A percentile compares a stretch with the other conserved stretches of the same genome.
Evolutionary conservation across 805 yeast species (phyloP).

Genomic region (Isabelozyma rhagii): DNA sequence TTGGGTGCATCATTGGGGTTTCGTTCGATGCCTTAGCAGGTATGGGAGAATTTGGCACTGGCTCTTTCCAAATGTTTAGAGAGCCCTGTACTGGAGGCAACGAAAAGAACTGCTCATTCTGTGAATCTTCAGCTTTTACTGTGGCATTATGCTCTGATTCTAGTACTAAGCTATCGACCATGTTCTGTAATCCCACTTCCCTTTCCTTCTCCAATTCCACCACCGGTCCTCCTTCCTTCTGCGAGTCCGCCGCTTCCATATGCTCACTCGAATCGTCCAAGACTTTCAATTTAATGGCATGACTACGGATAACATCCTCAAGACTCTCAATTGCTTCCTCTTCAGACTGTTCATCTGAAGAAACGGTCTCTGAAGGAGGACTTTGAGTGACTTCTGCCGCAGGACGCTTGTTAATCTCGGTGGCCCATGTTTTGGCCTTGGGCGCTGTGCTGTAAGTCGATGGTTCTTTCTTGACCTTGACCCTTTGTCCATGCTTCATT

Average conservation of each 20-base stretch:
- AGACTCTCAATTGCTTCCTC: constrained; percentile 29
- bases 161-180: constrained; percentile 16
- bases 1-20: background rate
- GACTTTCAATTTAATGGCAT: constrained; percentile 24
- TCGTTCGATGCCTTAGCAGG: background rate
- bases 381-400: constrained; percentile 2
- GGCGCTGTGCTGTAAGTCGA: background rate
- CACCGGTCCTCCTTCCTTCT: too few relatives aligned
- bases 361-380: background rate
- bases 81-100: constrained; percentile 2
- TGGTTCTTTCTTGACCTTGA: background rate
- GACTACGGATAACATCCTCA: constrained; percentile 31
- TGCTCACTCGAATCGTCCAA: background rate
- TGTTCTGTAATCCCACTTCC: constrained; percentile 5
- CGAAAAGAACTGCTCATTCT: background rate
- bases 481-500: background rate
- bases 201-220: background rate
- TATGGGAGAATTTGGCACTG: background rate
- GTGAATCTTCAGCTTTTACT: background rate
- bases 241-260: background rate
- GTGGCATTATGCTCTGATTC: constrained; percentile 1
- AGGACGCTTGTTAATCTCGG: constrained; percentile 1
- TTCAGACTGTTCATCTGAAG: background rate
- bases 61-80: background rate
- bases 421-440: constrained; percentile 1